A percentile compares a stretch with the other conserved stretches of the same genome.
phyloP scores from a whole-genome alignment of 345 rosid species.

The Pugionium cornutum region DNA sequence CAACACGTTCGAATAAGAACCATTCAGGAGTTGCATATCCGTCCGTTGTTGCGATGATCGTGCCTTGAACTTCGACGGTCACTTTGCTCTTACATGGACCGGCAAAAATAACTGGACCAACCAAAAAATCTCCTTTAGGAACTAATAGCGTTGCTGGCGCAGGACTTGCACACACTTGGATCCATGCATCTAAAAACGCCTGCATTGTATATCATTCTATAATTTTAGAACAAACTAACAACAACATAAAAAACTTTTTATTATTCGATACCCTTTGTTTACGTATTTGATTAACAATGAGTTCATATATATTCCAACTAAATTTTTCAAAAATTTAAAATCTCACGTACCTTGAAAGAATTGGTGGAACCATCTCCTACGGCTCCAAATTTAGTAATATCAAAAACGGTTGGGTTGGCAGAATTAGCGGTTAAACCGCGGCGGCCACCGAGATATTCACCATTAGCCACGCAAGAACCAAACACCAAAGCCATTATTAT shows the following conservation, averaged over 20 bases:
- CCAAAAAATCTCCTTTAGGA: slow-evolving; percentile 49
- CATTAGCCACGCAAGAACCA: slow-evolving; percentile 45
- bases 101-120: slow-evolving; percentile 49
- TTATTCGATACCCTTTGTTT: too few species aligned
- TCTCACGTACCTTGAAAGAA: slow-evolving; percentile 34
- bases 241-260: too few species aligned
- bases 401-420: slow-evolving; percentile 32
- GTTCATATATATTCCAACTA: too few species aligned
- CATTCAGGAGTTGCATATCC: slow-evolving; percentile 43
- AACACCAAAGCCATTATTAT: slow-evolving; percentile 39
- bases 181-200: slow-evolving; percentile 61
- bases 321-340: too few species aligned
- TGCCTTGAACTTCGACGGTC: slow-evolving; percentile 50
- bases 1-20: slow-evolving; percentile 51
- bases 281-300: too few species aligned
- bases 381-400: slow-evolving; percentile 51
- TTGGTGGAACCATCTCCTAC: slow-evolving; percentile 45
- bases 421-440: slow-evolving; percentile 38
- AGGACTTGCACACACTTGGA: slow-evolving; percentile 46
- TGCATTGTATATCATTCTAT: slow-evolving; percentile 23
- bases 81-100: slow-evolving; percentile 62
- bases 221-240: too few species aligned
- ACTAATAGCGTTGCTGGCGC: slow-evolving; percentile 51
- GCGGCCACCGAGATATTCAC: slow-evolving; percentile 37
- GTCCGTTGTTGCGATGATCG: slow-evolving; percentile 43